Evolutionary conservation across 2,329 filamentous ascomycete genomes (phyloP).

Genomic region (Sclerotinia trifoliorum): DNA sequence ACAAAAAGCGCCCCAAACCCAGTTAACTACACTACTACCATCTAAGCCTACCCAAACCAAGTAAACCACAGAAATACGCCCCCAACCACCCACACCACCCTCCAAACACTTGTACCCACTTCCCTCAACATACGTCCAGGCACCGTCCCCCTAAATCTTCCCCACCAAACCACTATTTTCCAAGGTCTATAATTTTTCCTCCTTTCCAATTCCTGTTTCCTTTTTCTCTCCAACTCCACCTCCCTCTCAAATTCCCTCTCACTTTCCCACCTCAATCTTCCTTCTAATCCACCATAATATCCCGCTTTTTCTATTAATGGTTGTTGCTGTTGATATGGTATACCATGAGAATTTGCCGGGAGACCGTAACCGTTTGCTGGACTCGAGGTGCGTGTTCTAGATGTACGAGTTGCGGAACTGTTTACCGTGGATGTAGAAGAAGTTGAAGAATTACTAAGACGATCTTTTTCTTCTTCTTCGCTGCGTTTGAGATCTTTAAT

Average conservation of each 20-base stretch:
- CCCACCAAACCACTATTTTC: conserved; percentile 13
- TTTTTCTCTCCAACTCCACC: neutral
- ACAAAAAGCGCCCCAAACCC: neutral
- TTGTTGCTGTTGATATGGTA: conserved; percentile 18
- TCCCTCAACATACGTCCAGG: conserved; percentile 56
- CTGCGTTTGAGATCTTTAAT: conserved; percentile 30
- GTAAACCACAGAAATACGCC: conserved; percentile 27
- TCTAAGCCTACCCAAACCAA: conserved; percentile 21
- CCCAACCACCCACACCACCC: conserved; percentile 52
- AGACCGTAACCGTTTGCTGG: conserved; percentile 38
- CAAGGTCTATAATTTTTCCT: conserved; percentile 12
- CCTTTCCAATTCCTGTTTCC: conserved; percentile 14
- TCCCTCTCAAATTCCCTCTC: conserved; percentile 22
- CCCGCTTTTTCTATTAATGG: conserved; percentile 25
- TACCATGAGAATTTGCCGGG: conserved; percentile 20
- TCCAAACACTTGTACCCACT: conserved; percentile 59
- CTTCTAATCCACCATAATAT: conserved; percentile 14
- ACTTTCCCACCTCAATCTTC: conserved; percentile 21
- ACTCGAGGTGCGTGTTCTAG: conserved; percentile 34
- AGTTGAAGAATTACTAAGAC: conserved; percentile 36
- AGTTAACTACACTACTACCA: neutral
- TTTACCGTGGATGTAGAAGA: conserved; percentile 32
- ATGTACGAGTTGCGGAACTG: conserved; percentile 31
- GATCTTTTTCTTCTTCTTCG: conserved; percentile 22
- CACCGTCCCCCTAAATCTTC: conserved; percentile 40